Evolutionary conservation across 2,329 filamentous ascomycete species (phyloP), one percentile per base, ranked within the genome.

Genomic region (Onygena corvina): DNA sequence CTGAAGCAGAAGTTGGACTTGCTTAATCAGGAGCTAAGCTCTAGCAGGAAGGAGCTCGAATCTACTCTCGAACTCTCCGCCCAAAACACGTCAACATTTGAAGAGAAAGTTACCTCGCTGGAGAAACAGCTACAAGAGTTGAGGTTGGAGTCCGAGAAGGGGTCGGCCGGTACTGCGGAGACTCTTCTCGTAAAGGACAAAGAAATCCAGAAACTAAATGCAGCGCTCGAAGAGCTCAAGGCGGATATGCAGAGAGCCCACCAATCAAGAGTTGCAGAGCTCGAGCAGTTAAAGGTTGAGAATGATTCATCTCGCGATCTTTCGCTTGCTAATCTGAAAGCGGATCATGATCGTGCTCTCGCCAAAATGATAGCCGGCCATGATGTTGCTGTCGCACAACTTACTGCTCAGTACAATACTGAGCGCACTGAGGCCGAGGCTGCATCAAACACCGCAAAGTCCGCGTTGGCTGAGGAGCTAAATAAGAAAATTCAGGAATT

Each of bases 11-110:
- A 67, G 2, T 62, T 67, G 29, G 63, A 67, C 20, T 66, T 61
- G 29, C 60, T 68, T 18, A 62, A 69, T 44, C 58, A 58, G 16
- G 68, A 71, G 50, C 61, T 65, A 18, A 53, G 61, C 23, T 52
- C 60, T 20, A 71, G 68, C 49, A 63, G 66, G 21, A 56, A 67
- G 50, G 63, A 66, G 18, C 56, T 68, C 14, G 63, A 64, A 35
- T 56, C 64, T 21, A 63, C 64, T 16, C 60, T 64, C 40, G 61
- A 68, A 18, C 56, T 59, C 34, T 57, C 62, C 1, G 57, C 61
- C 9, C 52, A 61, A 38, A 59, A 58, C 11, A 50, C 60, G 12
- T 52, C 59, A 2, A 52, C 53, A 11, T 58, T 70, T 6, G 59
- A 67, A 47, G 62, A 61, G 44, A 64, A 67, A 52, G 57, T 68